Conservation (phyloP, 2,329 filamentous ascomycete genomes). For the Diaporthe sp. region DNA sequence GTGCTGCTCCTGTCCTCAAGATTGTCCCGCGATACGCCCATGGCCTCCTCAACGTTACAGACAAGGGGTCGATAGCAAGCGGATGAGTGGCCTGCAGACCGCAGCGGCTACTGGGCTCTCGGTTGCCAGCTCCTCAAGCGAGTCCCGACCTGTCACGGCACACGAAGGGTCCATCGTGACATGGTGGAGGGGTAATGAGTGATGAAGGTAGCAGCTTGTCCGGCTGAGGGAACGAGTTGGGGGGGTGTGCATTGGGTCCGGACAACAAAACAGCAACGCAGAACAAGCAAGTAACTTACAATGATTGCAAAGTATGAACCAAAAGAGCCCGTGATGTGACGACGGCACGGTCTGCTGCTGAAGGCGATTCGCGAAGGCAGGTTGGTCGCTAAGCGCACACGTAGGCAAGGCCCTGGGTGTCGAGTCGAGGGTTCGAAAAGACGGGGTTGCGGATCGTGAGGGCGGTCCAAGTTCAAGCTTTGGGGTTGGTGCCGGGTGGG, state of each 20-base stretch:
- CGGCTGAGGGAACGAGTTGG: neutral
- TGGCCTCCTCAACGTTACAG: neutral
- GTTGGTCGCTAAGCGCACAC: slow-evolving; percentile 1
- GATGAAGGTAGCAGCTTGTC: neutral
- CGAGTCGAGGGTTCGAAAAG: slow-evolving; percentile 20
- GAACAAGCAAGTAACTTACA: slow-evolving; percentile 7
- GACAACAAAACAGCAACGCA: neutral
- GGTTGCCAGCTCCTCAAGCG: neutral
- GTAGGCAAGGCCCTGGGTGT: neutral
- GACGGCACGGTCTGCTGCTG: neutral
- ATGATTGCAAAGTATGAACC: slow-evolving; percentile 2
- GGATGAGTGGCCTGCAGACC: slow-evolving; percentile 11
- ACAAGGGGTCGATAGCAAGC: slow-evolving; percentile 5
- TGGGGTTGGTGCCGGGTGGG: slow-evolving; percentile 32
- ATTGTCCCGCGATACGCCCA: slow-evolving; percentile 13
- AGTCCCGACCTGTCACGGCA: slow-evolving; percentile 12
- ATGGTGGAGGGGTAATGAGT: slow-evolving; percentile 26
- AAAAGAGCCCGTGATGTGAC: neutral
- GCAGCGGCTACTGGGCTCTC: slow-evolving; percentile 17
- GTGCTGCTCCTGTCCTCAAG: neutral
- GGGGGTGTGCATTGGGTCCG: slow-evolving; percentile 1
- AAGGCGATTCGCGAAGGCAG: neutral
- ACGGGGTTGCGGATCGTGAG: slow-evolving; percentile 28
- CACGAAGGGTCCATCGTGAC: slow-evolving; percentile 22
- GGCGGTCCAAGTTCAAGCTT: slow-evolving; percentile 15